These are phyloP conservation scores for Geotrichum restrictum DNA, from an alignment of 1,139 yeast genomes.

Conservation along the genomic window DNA sequence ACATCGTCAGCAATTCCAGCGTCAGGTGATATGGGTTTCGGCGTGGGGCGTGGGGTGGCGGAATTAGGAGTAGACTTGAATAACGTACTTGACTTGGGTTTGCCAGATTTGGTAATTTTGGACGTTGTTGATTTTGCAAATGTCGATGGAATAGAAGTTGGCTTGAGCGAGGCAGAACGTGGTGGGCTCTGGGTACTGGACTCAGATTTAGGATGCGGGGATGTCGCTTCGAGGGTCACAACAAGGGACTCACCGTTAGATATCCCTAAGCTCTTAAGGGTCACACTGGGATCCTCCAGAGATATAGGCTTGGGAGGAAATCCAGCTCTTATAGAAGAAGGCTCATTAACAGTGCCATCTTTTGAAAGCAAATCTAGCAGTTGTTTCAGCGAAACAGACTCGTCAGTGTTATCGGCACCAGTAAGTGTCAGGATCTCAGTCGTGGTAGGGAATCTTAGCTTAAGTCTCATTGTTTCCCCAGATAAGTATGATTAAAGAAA, in stretches of 20 bases:
- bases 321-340: slow-evolving; percentile 46
- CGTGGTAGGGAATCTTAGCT: slow-evolving; percentile 15
- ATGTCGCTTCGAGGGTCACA: slow-evolving; percentile 27
- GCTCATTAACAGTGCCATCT: slow-evolving; percentile 15
- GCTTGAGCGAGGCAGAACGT: background rate
- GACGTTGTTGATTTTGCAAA: background rate
- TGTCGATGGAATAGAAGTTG: background rate
- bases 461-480: slow-evolving; percentile 20
- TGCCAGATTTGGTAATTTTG: background rate
- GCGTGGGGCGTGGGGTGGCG: background rate
- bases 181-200: background rate
- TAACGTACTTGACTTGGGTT: background rate
- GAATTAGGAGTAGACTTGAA: background rate
- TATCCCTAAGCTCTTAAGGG: slow-evolving; percentile 45
- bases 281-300: slow-evolving; percentile 28
- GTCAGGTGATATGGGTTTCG: background rate
- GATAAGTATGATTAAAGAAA: background rate
- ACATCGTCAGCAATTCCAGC: slow-evolving; percentile 7
- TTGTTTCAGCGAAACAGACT: slow-evolving; percentile 32
- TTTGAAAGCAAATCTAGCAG: slow-evolving; percentile 22
- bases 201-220: background rate
- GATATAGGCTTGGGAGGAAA: slow-evolving; percentile 56
- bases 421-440: slow-evolving; percentile 12
- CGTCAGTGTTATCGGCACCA: slow-evolving; percentile 26
- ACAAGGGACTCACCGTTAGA: slow-evolving; percentile 57